Base-by-base conservation (phyloP, 768 basidiomycete species). In the Phlebiopsis gigantea region DNA sequence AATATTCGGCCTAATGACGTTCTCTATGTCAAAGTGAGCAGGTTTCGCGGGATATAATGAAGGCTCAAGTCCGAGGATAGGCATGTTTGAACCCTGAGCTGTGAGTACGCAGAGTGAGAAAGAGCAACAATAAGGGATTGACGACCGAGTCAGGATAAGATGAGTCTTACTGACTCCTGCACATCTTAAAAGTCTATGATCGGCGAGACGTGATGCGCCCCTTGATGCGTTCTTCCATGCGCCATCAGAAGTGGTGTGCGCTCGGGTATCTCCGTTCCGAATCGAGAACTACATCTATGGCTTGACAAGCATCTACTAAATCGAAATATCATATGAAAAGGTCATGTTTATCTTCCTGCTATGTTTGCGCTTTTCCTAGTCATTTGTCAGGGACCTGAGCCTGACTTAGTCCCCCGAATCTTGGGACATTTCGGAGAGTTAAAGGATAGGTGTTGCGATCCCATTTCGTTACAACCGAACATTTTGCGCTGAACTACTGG, bases 1-100 rank as follows among this genome's bases (percentile, higher is more conserved):
- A 65, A 99, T 95, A 67, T 98, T 99, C 1, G 92, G 88, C n/a
- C 95, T 81, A 63, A 98, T 89, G 54, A 90, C 88, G 30, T 75
- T 71, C 72, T 90, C 85, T 57, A 98, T 85, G 64, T 84, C 76
- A 66, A 97, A 98, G 72, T 97, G 95, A 1, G 83, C 69, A 0
- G 95, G 93, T 34, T 79, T 76, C 17, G 72, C 64, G 8, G 79
- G 73, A 15, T 66, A 62, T 0, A 65, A 61, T 8, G 79, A 75
- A 0, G 77, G 71, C 28, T 75, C 63, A 12, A 89, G 77, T 34
- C 87, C 88, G 58, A 75, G 80, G 69, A 89, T 87, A 3, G 83
- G 70, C 86, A 88, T 88, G 34, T 39, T 17, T 24, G 24, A 24
- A 41, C 4, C 14, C 24, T 5, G 4, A 19, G 24, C 26, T 31